These are phyloP conservation scores for Phaeosphaeriaceae sp. DNA, from an alignment of 2,329 filamentous ascomycete species.

Conservation along the genomic window DNA sequence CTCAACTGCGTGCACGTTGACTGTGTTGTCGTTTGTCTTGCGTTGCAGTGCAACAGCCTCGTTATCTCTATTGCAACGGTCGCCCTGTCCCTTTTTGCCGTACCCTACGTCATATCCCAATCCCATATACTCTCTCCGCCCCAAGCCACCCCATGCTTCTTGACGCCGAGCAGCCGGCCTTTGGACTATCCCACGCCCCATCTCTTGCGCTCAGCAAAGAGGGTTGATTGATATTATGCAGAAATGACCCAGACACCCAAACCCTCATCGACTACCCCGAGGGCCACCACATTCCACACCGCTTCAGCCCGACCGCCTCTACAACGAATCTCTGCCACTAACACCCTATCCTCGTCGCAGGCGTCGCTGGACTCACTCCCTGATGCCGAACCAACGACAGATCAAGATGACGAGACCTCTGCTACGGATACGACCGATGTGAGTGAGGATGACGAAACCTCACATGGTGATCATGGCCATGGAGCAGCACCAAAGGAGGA, in stretches of 20 bases:
- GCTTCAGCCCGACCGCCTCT: constrained; percentile 32
- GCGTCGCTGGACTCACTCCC: constrained; percentile 1
- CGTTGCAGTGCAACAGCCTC: neutral
- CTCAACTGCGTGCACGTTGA: constrained; percentile 1
- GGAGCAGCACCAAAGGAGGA: neutral
- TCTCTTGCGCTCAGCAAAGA: neutral
- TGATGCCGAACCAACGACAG: constrained; percentile 2
- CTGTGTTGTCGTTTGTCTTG: neutral
- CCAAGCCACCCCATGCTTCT: neutral
- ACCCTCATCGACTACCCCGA: constrained; percentile 9
- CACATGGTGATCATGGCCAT: neutral
- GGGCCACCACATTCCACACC: constrained; percentile 17
- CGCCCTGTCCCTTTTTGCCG: neutral
- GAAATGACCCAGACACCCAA: constrained; percentile 11
- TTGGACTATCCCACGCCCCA: neutral
- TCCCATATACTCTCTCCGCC: neutral
- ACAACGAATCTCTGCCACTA: constrained; percentile 34
- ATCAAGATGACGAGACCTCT: constrained; percentile 25
- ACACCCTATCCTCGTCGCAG: constrained; percentile 11
- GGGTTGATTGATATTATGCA: constrained; percentile 4
- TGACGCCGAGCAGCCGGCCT: neutral
- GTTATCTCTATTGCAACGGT: neutral
- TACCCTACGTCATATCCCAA: neutral
- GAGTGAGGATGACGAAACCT: constrained; percentile 23
- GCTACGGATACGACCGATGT: constrained; percentile 31